A percentile compares a stretch with the other conserved stretches of the same genome.
phyloP scores from a whole-genome alignment of 305 asterid species.

The Solanum aculeatissimum region DNA sequence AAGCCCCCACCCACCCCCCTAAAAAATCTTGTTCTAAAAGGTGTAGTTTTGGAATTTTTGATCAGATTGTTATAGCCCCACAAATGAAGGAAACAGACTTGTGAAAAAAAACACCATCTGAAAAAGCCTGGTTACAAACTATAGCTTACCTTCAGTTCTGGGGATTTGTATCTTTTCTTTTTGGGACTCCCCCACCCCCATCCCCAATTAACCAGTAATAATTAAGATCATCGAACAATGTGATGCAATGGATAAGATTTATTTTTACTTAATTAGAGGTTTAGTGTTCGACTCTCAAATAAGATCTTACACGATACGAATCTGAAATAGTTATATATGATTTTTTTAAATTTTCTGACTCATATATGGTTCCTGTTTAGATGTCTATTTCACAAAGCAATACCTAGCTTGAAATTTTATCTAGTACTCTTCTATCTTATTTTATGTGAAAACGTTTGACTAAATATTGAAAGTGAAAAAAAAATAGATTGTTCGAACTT shows the following conservation, averaged over 20 bases:
- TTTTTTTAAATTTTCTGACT: background rate
- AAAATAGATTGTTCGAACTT: background rate
- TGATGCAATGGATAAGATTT: too few relatives aligned
- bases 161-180: constrained; percentile 2
- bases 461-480: background rate
- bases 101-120: background rate
- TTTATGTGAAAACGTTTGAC: background rate
- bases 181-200: background rate
- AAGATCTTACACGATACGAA: rapidly evolving
- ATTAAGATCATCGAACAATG: too few relatives aligned
- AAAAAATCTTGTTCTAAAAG: background rate
- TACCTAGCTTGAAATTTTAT: background rate
- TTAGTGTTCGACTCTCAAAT: too few relatives aligned
- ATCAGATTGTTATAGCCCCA: constrained; percentile 5
- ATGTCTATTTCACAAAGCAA: background rate
- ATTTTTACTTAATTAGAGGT: too few relatives aligned
- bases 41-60: background rate
- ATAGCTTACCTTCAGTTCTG: constrained; percentile 4
- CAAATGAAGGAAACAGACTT: background rate
- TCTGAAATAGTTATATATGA: background rate
- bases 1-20: background rate
- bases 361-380: background rate
- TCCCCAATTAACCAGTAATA: background rate
- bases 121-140: constrained; percentile 4
- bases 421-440: background rate